phyloP scores from a whole-genome alignment of 108 stramenopile species.

The Bacterosira constricta region DNA sequence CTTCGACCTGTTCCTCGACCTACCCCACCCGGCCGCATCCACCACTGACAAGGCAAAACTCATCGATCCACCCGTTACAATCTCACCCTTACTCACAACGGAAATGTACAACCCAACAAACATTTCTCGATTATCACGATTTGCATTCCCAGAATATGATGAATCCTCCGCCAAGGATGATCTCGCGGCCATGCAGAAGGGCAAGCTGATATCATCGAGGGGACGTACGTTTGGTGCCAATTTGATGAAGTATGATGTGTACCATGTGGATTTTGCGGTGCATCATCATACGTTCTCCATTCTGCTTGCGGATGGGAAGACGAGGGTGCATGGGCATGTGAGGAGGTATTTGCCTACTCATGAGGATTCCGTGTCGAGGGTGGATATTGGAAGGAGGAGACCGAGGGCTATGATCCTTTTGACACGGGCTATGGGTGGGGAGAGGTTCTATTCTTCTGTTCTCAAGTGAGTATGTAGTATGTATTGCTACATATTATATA shows the following conservation, averaged over 20 bases:
- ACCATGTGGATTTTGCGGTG: constrained; percentile 64
- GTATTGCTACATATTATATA: no score
- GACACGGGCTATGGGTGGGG: constrained; percentile 74
- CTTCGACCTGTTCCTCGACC: constrained; percentile 76
- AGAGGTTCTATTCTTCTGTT: constrained; percentile 70
- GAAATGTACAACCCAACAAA: constrained; percentile 48
- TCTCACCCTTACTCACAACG: constrained; percentile 32
- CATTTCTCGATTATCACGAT: constrained; percentile 57
- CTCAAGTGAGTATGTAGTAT: constrained; percentile 83
- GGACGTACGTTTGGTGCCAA: constrained; percentile 20
- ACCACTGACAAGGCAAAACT: constrained; percentile 13
- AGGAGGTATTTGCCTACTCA: constrained; percentile 73
- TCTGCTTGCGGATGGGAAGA: constrained; percentile 57
- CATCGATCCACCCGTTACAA: constrained; percentile 38
- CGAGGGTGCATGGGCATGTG: constrained; percentile 80
- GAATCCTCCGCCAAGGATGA: constrained; percentile 25
- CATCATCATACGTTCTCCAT: constrained; percentile 79
- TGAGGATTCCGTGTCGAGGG: constrained; percentile 46
- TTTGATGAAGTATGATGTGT: constrained; percentile 68
- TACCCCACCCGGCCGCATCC: constrained; percentile 72
- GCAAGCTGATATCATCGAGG: constrained; percentile 6
- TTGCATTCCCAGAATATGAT: constrained; percentile 86
- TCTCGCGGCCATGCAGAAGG: background rate
- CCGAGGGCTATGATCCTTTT: constrained; percentile 81
- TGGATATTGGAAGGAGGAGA: constrained; percentile 82